Percentiles rank a stretch among this genome's conserved stretches.
phyloP scores from a whole-genome alignment of 1,139 yeast genomes.

The Tardiomyces blankii region DNA sequence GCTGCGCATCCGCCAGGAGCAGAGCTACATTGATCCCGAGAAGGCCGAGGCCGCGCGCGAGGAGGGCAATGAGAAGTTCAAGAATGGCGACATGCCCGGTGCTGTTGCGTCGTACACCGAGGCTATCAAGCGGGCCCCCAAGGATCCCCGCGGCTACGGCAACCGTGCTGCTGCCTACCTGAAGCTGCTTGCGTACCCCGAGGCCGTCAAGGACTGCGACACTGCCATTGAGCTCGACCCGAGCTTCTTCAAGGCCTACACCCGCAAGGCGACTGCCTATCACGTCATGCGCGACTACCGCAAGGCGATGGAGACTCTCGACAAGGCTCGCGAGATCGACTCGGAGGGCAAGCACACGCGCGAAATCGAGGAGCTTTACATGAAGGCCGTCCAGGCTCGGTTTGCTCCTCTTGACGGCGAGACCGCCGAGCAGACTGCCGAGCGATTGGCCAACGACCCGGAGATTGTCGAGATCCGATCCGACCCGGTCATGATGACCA shows the following conservation, averaged over 20 bases:
- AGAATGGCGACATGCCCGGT: slow-evolving; percentile 91
- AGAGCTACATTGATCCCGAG: slow-evolving; percentile 74
- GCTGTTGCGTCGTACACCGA: slow-evolving; percentile 94
- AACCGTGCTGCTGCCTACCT: slow-evolving; percentile 97
- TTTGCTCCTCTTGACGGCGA: slow-evolving; percentile 80
- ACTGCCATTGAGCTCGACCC: slow-evolving; percentile 84
- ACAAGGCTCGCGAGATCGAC: slow-evolving; percentile 67
- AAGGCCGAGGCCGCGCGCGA: slow-evolving; percentile 94
- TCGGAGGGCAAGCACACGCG: slow-evolving; percentile 46
- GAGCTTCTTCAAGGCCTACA: slow-evolving; percentile 82
- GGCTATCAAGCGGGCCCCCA: slow-evolving; percentile 92
- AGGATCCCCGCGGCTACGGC: slow-evolving; percentile 93
- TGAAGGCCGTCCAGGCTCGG: slow-evolving; percentile 69
- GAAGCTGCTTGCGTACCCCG: slow-evolving; percentile 94
- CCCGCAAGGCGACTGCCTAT: slow-evolving; percentile 93
- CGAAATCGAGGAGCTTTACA: slow-evolving; percentile 77
- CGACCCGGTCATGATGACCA: slow-evolving; percentile 96
- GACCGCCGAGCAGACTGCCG: slow-evolving; percentile 90
- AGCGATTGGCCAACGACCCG: slow-evolving; percentile 85
- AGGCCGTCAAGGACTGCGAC: slow-evolving; percentile 88
- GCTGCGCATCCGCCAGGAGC: slow-evolving; percentile 64
- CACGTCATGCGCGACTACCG: slow-evolving; percentile 83
- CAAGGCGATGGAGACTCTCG: slow-evolving; percentile 72
- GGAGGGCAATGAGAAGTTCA: slow-evolving; percentile 81
- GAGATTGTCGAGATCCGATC: slow-evolving; percentile 84